Conservation (phyloP, 345 rosid species). For the Gossypium stocksii region DNA sequence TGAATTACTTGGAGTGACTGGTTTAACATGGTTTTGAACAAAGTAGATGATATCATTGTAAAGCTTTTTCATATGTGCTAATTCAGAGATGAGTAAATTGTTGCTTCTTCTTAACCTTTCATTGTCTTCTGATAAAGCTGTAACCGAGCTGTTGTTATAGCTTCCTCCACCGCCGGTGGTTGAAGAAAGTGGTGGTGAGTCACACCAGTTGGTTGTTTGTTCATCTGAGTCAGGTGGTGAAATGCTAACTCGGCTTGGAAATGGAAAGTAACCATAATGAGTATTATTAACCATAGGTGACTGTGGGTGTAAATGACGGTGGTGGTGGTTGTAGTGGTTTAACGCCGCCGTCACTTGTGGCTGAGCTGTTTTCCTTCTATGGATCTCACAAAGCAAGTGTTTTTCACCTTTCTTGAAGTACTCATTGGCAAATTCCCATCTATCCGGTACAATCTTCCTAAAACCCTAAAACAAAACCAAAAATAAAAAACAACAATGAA, state of each 20-base stretch:
- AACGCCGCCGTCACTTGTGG: conserved; percentile 33
- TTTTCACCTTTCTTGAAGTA: conserved; percentile 89
- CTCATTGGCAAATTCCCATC: conserved; percentile 98
- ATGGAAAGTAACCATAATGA: conserved; percentile 45
- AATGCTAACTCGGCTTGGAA: conserved; percentile 47
- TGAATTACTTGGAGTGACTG: conserved; percentile 67
- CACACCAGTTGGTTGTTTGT: conserved; percentile 54
- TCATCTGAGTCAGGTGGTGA: conserved; percentile 59
- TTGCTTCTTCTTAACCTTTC: conserved; percentile 78
- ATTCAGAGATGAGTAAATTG: conserved; percentile 72
- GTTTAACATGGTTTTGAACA: conserved; percentile 91
- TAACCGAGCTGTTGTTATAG: conserved; percentile 36
- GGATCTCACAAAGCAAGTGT: conserved; percentile 92
- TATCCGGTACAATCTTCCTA: conserved; percentile 93
- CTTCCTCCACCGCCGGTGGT: conserved; percentile 23
- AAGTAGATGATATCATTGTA: conserved; percentile 89
- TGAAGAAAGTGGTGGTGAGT: conserved; percentile 52
- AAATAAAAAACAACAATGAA: conserved; percentile 8
- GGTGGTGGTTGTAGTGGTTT: conserved; percentile 21
- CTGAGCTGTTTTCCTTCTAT: conserved; percentile 77
- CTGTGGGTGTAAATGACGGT: conserved; percentile 39
- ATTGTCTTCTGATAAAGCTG: conserved; percentile 74
- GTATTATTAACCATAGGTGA: conserved; percentile 38
- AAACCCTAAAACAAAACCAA: conserved; percentile 59
- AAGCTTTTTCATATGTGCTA: conserved; percentile 84